Evolutionary conservation across 345 rosid genomes (phyloP).

Genomic region (Rubroshorea leprosula): DNA sequence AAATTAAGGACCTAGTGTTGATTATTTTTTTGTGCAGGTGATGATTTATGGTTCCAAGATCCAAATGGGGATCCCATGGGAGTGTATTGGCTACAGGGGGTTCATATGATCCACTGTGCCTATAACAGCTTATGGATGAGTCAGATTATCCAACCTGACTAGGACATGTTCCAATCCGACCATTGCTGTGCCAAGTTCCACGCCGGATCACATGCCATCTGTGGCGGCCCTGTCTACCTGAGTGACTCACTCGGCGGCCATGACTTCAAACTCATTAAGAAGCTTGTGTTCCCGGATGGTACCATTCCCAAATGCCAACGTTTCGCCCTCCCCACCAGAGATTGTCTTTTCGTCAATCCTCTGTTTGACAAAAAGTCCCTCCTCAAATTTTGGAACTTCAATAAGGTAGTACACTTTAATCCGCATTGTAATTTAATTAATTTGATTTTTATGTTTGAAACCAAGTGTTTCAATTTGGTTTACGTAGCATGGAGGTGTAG

Average conservation of each 20-base stretch:
- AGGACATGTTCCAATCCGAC: slow-evolving; percentile 98
- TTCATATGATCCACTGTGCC: slow-evolving; percentile 85
- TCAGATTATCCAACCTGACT: slow-evolving; percentile 79
- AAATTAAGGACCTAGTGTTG: not conserved
- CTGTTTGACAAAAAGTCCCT: slow-evolving; percentile 62
- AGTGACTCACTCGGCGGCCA: slow-evolving; percentile 74
- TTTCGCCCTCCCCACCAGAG: slow-evolving; percentile 78
- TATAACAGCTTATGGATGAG: slow-evolving; percentile 97
- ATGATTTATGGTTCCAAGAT: slow-evolving; percentile 94
- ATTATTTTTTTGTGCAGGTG: slow-evolving; percentile 41
- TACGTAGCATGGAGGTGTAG: slow-evolving; percentile 68
- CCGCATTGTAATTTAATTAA: not conserved
- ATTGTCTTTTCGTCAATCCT: slow-evolving; percentile 80
- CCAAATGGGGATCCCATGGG: slow-evolving; percentile 91
- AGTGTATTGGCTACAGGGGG: slow-evolving; percentile 84
- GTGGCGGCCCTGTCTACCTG: slow-evolving; percentile 80
- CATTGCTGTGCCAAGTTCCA: slow-evolving; percentile 82
- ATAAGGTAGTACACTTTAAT: slow-evolving; percentile 43
- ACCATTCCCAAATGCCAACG: slow-evolving; percentile 72
- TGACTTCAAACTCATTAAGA: slow-evolving; percentile 63
- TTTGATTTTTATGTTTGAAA: not conserved
- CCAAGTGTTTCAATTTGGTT: not conserved
- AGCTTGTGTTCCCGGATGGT: slow-evolving; percentile 78
- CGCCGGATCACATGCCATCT: slow-evolving; percentile 80
- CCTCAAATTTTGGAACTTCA: slow-evolving; percentile 87